Evolutionary conservation across 495 filamentous ascomycete species (phyloP), one percentile per base, ranked within the genome.

Genomic region (Massariosphaeria phaeospora): DNA sequence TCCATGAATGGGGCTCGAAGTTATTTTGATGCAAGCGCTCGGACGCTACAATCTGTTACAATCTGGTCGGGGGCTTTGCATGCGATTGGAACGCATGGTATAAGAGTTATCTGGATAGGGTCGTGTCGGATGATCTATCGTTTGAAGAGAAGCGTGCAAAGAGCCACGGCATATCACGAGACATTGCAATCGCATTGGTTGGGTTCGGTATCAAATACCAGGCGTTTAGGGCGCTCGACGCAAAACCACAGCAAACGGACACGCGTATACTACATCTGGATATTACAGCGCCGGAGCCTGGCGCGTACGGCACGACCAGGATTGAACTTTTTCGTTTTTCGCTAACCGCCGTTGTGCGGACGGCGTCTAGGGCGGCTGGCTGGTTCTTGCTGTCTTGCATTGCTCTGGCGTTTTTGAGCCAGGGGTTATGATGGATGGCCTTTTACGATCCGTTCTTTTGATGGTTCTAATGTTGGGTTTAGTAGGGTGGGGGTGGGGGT

Each of bases 221-320:
- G 38, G 38, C 38, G 38, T 44, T 21, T 25, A 27, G 10, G 43
- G 27, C 17, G 43, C 43, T 47, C 31, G 43, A 47, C 6, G n/a
- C 26, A 12, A 25, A n/a, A 4, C n/a, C 17, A 25, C 5, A 17
- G 13, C 17, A n/a, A 2, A 17, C 21, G 33, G 35, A 34, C 34
- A 51, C 36, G n/a, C 31, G 25, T 53, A 53, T 53, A 53, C 50
- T 29, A 50, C 18, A 33, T 52, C 39, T 53, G 39, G 21, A 44
- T 40, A 39, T 41, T n/a, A 48, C 44, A 34, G 44, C 44, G 35
- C 44, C 29, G 44, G 44, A 48, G 46, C 33, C 39, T 49, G 23
- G 20, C 18, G 46, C 23, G 20, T 23, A 30, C 46, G 46, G 46
- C 24, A 7, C 34, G 27, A 12, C 17, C 29, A 23, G 26, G 27